Conservation (phyloP, 257 asterid species). For the Plectranthus barbatus region DNA sequence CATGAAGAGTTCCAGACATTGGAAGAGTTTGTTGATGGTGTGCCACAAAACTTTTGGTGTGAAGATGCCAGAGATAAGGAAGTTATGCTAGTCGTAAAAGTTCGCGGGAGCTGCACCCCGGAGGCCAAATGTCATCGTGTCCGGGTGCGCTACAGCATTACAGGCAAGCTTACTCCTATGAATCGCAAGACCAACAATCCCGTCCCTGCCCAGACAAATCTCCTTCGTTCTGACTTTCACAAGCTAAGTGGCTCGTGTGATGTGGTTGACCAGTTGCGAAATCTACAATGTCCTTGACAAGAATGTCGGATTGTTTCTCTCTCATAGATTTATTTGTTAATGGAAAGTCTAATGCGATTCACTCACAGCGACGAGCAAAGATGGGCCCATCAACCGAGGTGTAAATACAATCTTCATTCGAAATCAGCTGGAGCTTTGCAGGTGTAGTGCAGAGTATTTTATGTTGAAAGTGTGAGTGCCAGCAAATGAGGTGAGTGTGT, state of each 20-base stretch:
- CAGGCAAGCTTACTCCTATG: conserved; percentile 52
- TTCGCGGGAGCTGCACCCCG: conserved; percentile 55
- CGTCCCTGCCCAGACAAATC: conserved; percentile 30
- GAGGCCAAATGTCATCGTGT: conserved; percentile 56
- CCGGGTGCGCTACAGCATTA: conserved; percentile 71
- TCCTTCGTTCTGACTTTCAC: conserved; percentile 68
- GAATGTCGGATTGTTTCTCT: not conserved
- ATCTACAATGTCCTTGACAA: conserved; percentile 55
- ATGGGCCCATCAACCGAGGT: not conserved
- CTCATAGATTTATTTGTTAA: not conserved
- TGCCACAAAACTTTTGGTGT: conserved; percentile 78
- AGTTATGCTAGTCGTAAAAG: conserved; percentile 47
- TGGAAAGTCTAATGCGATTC: not conserved
- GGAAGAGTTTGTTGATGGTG: conserved; percentile 86
- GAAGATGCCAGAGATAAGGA: conserved; percentile 97
- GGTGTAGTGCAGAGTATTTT: not conserved
- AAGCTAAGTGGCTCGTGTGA: conserved; percentile 47
- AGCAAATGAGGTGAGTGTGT: conserved; percentile 3
- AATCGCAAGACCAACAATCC: conserved; percentile 25
- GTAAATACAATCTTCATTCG: not conserved
- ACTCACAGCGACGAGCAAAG: not conserved
- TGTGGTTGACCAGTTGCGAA: conserved; percentile 56
- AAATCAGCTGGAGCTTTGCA: not conserved
- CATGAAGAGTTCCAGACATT: conserved; percentile 73
- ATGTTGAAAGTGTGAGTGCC: not conserved